Base-by-base conservation (phyloP, 495 filamentous ascomycete species). In the Aspergillus biplanus region DNA sequence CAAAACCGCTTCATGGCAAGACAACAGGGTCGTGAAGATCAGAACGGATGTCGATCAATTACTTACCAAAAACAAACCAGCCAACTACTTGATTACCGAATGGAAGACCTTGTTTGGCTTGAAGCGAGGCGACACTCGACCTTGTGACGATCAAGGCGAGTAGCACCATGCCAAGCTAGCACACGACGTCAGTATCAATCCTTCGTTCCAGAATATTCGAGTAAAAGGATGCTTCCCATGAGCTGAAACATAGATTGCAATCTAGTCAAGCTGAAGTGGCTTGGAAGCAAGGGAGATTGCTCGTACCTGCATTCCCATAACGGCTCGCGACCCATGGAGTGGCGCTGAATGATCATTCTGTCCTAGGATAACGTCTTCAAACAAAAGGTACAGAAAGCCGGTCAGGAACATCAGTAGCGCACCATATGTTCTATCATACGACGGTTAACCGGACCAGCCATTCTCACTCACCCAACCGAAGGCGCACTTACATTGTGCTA, bases 41-140 rank as follows among this genome's bases (percentile, higher is more conserved):
- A 65, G 48, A 34, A 31, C 13, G 3, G 8, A 47, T 48, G 6
- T 13, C 8, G 5, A 35, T 61, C 39, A 44, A 33, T 33, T 8
- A 80, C 87, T 71, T 81, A 93, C 92, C 82, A 7, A 99, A 73
- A 31, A 95, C 88, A 56, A 85, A 53, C 94, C 94, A 98, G 27
- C 92, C 96, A 49, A 96, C 83, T 32, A 90, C 78, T 72, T 97
- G 92, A 67, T 96, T 97, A 37, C 96, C 95, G 5, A 89, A 76
- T 6, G 94, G 93, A n/a, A 99, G 82, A 11, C 96, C 96, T 59
- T 86, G 78, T 69, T 92, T 95, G 35, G 92, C 89, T 73, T 97
- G 92, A 35, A 99, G 71, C 16, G 92, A 94, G 52, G 87, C 75
- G 16, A 88, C 84, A 68, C 91, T 96, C 7, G 90, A 94, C 47